These are phyloP conservation scores for Porcisia hertigi DNA, from an alignment of 208 protist genomes.

Conservation along the genomic window DNA sequence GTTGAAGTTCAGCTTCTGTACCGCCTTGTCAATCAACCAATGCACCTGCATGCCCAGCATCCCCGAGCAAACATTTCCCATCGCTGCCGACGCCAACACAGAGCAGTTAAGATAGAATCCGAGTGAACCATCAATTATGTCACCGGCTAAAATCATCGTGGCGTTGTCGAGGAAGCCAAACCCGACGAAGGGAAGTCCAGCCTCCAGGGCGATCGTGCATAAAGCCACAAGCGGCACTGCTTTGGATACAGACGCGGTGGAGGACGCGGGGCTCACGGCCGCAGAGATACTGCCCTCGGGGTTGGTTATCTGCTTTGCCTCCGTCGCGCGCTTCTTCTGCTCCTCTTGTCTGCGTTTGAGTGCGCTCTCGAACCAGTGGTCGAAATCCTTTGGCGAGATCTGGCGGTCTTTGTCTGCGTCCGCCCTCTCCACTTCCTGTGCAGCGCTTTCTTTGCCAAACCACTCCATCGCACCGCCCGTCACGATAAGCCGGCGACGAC, in stretches of 20 bases:
- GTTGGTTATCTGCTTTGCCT: constrained; percentile 11
- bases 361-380: constrained; percentile 88
- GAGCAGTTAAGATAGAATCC: constrained; percentile 92
- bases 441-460: constrained; percentile 89
- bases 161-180: constrained; percentile 93
- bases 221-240: constrained; percentile 59
- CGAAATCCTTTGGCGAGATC: constrained; percentile 91
- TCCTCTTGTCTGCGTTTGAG: constrained; percentile 65
- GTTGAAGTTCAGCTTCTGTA: constrained; percentile 77
- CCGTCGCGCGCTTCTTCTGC: constrained; percentile 34
- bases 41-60: constrained; percentile 91
- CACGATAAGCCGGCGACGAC: constrained; percentile 76
- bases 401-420: constrained; percentile 80
- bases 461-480: constrained; percentile 90
- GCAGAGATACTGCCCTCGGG: neutral
- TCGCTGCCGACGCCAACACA: constrained; percentile 87
- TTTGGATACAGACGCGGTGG: constrained; percentile 17
- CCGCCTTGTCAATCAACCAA: constrained; percentile 87
- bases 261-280: neutral
- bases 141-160: constrained; percentile 89
- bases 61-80: constrained; percentile 91
- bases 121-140: constrained; percentile 85
- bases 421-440: constrained; percentile 74
- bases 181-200: constrained; percentile 89
- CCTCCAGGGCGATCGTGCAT: constrained; percentile 73